Evolutionary conservation across 2,329 filamentous ascomycete genomes (phyloP).

Genomic region (Alternaria alternata): DNA sequence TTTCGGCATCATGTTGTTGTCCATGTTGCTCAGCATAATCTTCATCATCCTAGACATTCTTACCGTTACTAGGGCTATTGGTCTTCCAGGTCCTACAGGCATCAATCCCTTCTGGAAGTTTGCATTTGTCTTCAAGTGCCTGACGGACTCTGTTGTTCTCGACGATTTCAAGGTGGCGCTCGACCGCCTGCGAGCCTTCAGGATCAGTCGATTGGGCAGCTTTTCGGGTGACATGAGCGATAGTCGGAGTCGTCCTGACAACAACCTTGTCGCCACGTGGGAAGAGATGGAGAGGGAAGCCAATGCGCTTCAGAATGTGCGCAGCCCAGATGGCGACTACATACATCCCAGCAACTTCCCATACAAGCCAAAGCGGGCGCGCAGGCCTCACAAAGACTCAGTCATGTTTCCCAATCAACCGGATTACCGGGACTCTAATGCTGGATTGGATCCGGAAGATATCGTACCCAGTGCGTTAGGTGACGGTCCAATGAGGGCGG

Average conservation of each 20-base stretch:
- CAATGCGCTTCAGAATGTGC: conserved; percentile 30
- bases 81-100: conserved; percentile 55
- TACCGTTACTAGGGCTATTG: conserved; percentile 63
- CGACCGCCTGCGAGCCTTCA: conserved; percentile 57
- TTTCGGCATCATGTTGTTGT: conserved; percentile 68
- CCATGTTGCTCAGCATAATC: conserved; percentile 67
- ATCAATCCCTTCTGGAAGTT: conserved; percentile 74
- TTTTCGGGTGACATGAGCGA: conserved; percentile 48
- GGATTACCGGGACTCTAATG: conserved; percentile 19
- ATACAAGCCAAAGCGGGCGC: conserved; percentile 30
- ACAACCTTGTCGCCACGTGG: conserved; percentile 44
- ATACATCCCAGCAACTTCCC: conserved; percentile 42
- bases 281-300: conserved; percentile 46
- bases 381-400: conserved; percentile 36
- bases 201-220: conserved; percentile 51
- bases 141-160: conserved; percentile 71
- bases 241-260: conserved; percentile 41
- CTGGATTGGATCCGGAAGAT: conserved; percentile 37
- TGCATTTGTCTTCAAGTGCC: conserved; percentile 71
- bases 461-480: conserved; percentile 41
- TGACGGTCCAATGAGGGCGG: conserved; percentile 24
- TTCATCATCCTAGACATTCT: conserved; percentile 70
- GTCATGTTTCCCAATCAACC: conserved; percentile 32
- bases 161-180: conserved; percentile 72
- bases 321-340: conserved; percentile 44